Conservation (phyloP, 164 flowering plant genomes). For the Paratinospora sagittata region DNA sequence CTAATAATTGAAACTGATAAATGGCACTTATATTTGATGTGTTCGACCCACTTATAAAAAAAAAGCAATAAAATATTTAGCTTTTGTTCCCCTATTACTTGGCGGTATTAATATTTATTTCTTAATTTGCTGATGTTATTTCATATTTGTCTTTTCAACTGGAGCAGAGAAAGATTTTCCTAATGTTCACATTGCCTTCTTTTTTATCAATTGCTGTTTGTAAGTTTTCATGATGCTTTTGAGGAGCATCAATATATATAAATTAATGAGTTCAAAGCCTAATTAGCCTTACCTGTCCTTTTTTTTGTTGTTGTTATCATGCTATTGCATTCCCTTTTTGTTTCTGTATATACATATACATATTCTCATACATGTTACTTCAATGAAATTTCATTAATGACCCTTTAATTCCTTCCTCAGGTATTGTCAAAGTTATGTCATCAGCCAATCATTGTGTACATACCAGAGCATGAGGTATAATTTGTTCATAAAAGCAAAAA, state of each 20-base stretch:
- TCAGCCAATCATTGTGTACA: constrained; percentile 79
- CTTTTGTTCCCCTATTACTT: too few species aligned
- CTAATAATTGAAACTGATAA: too few species aligned
- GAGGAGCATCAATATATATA: neutral
- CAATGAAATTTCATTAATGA: constrained; percentile 5
- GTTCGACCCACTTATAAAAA: too few species aligned
- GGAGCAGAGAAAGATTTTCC: too few species aligned
- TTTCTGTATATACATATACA: neutral
- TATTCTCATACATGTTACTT: neutral
- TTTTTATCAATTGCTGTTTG: too few species aligned
- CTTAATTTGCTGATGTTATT: neutral
- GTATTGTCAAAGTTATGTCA: constrained; percentile 72
- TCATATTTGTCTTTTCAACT: too few species aligned
- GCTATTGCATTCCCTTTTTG: neutral
- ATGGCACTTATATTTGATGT: too few species aligned
- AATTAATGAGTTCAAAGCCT: neutral
- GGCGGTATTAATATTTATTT: neutral
- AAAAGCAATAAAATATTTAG: too few species aligned
- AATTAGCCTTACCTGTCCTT: neutral
- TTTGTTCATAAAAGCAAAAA: neutral
- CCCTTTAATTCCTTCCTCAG: constrained; percentile 27
- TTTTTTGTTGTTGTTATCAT: neutral
- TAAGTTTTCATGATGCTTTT: neutral
- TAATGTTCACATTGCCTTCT: too few species aligned
- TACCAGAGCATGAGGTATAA: constrained; percentile 83